Percentiles rank a stretch among this genome's conserved stretches.
phyloP scores from a whole-genome alignment of 441 rosid species.

The Brassica hybrid region DNA sequence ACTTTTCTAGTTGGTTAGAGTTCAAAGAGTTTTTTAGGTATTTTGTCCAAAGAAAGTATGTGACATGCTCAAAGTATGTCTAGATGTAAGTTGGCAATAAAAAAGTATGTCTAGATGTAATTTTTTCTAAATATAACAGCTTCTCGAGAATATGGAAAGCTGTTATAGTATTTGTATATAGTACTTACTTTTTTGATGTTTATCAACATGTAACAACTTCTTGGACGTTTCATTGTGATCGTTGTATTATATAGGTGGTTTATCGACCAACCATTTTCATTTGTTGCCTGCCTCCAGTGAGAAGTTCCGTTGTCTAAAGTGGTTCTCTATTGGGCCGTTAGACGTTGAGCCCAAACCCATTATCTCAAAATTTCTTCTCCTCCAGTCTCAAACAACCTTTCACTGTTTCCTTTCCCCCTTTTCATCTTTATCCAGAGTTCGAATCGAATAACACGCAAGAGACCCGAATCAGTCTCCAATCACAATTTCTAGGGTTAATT shows the following conservation, averaged over 20 bases:
- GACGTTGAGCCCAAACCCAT: too few relatives aligned
- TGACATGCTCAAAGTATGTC: too few relatives aligned
- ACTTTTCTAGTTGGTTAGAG: too few relatives aligned
- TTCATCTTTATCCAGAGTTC: conserved; percentile 29
- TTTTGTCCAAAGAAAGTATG: too few relatives aligned
- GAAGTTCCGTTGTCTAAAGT: background rate
- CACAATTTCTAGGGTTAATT: background rate
- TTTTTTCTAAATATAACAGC: background rate
- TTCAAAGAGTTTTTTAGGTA: too few relatives aligned
- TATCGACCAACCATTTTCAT: background rate
- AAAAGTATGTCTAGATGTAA: too few relatives aligned
- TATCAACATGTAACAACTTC: background rate
- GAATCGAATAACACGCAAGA: conserved; percentile 37
- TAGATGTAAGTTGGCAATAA: too few relatives aligned
- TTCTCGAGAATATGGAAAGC: background rate
- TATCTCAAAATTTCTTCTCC: too few relatives aligned
- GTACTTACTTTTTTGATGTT: background rate
- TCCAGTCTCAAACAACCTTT: background rate
- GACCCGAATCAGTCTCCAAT: conserved; percentile 26
- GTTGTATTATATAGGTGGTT: background rate
- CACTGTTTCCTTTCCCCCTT: conserved; percentile 13
- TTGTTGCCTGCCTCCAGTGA: background rate
- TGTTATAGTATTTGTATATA: background rate
- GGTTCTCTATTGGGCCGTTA: too few relatives aligned
- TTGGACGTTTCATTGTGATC: background rate